Base-by-base conservation (phyloP, 2,329 filamentous ascomycete genomes). In the Metarhizium humberi region DNA sequence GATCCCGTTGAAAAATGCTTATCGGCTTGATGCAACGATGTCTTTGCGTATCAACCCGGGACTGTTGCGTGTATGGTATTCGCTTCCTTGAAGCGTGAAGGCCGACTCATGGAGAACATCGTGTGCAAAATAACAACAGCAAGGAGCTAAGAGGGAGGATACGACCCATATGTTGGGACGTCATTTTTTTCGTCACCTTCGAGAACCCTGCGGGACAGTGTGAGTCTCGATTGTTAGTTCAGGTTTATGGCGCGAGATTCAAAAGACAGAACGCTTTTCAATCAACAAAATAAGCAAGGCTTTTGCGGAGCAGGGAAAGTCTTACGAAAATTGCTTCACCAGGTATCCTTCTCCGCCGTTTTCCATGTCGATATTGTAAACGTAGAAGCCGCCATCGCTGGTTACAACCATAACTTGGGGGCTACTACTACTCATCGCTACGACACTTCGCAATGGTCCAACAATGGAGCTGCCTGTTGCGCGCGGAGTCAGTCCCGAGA, bases 401-500 rank as follows among this genome's bases (percentile, higher is more conserved):
- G 94, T 99, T 14, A 96, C 92, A 0, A 97, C 90, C 92, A 99
- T 97, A 51, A 99, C 89, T 65, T 97, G 92, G 1, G 94, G 94
- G 30, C 88, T 92, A 67, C 86, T 95, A 65, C 87, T 94, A 67
- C 90, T 96, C 86, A 99, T 95, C 8, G 94, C 92, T 47, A 99
- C 94, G n/a, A 99, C 92, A 61, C 90, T 96, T 61, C 88, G 80
- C 45, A 95, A 71, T 0, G 89, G 85, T 0, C 78, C 63, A 6
- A 68, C 64, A 1, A 66, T 60, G 4, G 67, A 65, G 29, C 72
- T 72, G 36, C 66, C 65, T 4, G 70, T 20, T 60, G 59, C 49
- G 36, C 62, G 50, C 6, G 64, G 56, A 38, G 58, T 51, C 4
- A 59, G 48, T 6, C 55, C 57, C 4, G 64, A 56, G 3, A 58